Base-by-base conservation (phyloP, 148 eudicot species). In the Bassia scoparia region DNA sequence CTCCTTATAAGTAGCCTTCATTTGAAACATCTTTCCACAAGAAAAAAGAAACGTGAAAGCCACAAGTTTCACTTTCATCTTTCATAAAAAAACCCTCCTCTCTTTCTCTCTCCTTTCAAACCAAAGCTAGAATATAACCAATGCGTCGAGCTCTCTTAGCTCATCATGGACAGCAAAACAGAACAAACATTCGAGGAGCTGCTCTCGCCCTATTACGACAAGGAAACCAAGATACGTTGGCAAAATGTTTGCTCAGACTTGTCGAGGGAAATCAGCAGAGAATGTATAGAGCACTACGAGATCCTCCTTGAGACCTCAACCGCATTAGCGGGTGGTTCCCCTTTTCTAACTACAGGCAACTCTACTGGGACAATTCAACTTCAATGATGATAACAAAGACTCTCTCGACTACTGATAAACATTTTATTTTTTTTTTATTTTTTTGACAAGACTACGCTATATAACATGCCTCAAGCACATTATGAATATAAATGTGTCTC, bases 131-230 rank as follows among this genome's bases (percentile, higher is more conserved):
- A 61, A 61, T 7, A 79, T 74, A 69, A 37, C 59, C 55, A 56
- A 80, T 80, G 79, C 82, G 46, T 75, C 82, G 53, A 69, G 69
- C 67, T 68, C 81, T 53, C 26, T 56, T 23, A 68, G 73, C 21
- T 76, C 78, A 33, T 3, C 81, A 66, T 83, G 86, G 86, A 83
- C 86, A 26, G 55, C 78, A 50, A 75, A 80, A 35, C 83, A 83
- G 76, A 83, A 83, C 83, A 83, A 83, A 81, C 74, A 76, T 83
- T 83, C 17, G 86, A 83, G 67, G 74, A 77, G 67, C n/a, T n/a
- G 86, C 86, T 37, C 78, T 83, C 21, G 86, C 86, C 59, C 56
- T 60, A 76, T n/a, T 77, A 74, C 16, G 82, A 74, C 70, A 70
- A 70, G 78, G 78, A 74, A 30, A 74, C 82, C 48, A 76, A 71